A percentile compares a stretch with the other conserved stretches of the same genome.
phyloP scores from a whole-genome alignment of 305 asterid genomes.

The Fraxinus ornus region DNA sequence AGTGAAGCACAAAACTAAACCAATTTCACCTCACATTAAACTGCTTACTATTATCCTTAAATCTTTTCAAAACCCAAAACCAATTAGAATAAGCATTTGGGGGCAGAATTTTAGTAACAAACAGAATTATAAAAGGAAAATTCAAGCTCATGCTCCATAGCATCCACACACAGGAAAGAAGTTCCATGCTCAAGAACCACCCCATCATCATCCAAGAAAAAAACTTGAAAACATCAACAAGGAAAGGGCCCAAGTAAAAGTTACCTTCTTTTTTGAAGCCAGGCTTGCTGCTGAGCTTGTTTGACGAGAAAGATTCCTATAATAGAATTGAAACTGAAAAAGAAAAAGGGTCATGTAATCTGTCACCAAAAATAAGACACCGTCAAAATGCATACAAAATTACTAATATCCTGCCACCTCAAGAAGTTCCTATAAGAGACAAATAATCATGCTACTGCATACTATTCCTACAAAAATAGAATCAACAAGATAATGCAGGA shows the following conservation, averaged over 20 bases:
- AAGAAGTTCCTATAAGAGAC: neutral
- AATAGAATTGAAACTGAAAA: constrained; percentile 82
- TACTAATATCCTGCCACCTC: neutral
- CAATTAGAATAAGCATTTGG: neutral
- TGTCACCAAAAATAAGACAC: constrained; percentile 27
- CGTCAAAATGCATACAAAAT: neutral
- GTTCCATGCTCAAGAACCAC: neutral
- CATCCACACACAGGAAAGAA: neutral
- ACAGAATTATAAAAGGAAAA: neutral
- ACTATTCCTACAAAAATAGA: neutral
- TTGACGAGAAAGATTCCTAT: constrained; percentile 87
- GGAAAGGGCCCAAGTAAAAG: neutral
- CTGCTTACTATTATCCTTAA: neutral
- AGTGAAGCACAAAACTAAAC: neutral
- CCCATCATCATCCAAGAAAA: neutral
- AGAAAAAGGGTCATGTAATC: constrained; percentile 32
- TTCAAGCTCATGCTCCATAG: neutral
- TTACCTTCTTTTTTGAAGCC: constrained; percentile 96
- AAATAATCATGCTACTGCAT: neutral
- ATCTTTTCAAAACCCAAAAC: neutral
- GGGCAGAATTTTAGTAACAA: neutral
- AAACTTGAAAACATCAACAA: neutral
- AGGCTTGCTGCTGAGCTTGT: constrained; percentile 91
- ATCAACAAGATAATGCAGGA: neutral
- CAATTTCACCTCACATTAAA: neutral